phyloP scores from a whole-genome alignment of 2,329 filamentous ascomycete species.

The Paracoccidioides lutzii region DNA sequence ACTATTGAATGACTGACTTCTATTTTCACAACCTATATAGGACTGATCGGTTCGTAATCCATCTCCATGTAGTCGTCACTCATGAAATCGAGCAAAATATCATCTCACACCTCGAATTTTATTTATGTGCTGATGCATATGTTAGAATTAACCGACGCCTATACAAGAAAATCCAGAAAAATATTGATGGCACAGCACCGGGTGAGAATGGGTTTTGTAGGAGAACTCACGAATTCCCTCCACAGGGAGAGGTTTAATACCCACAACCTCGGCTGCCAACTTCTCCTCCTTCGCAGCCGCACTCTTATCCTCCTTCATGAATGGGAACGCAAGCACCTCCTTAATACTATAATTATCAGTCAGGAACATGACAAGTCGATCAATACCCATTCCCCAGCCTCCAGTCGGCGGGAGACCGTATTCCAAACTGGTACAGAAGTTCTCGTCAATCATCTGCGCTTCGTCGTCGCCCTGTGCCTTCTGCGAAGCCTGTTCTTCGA shows the following conservation, averaged over 20 bases:
- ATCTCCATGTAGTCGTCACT: background rate
- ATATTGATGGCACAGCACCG: background rate
- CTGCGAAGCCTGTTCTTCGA: conserved; percentile 90
- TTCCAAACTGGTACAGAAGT: conserved; percentile 81
- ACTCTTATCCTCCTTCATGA: conserved; percentile 81
- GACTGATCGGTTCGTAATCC: background rate
- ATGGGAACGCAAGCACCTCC: conserved; percentile 91
- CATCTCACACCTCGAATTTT: background rate
- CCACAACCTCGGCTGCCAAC: conserved; percentile 50
- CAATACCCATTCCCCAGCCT: conserved; percentile 93
- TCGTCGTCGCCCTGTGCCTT: conserved; percentile 97
- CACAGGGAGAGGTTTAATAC: conserved; percentile 44
- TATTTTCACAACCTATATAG: background rate
- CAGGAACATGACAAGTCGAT: conserved; percentile 88
- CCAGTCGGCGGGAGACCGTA: conserved; percentile 86
- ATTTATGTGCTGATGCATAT: conserved; percentile 9
- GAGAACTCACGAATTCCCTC: conserved; percentile 45
- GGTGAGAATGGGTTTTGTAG: background rate
- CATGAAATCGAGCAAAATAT: background rate
- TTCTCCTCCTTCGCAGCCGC: conserved; percentile 26
- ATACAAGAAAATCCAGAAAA: background rate
- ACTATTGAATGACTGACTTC: background rate
- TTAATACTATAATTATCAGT: conserved; percentile 93
- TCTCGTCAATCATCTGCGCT: conserved; percentile 91
- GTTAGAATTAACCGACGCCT: background rate